Evolutionary conservation across 495 filamentous ascomycete species (phyloP), one percentile per base, ranked within the genome.

Genomic region (Rostrohypoxylon terebratum): DNA sequence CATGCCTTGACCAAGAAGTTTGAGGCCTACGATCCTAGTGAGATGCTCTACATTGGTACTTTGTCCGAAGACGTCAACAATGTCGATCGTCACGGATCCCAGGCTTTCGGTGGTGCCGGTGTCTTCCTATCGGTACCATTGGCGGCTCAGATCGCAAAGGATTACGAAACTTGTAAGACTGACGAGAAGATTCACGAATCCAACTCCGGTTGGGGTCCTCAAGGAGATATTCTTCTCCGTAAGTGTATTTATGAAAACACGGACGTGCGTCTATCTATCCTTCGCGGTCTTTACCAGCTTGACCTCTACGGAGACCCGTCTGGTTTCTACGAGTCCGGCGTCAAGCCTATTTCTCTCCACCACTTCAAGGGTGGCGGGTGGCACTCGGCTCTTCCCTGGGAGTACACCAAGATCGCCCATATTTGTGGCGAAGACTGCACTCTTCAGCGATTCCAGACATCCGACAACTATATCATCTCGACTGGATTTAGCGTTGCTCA

Each of bases 101-200:
- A 91, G 69, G 90, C 89, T 36, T 93, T 91, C 74, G 90, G 91
- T 69, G 91, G 91, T 66, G 91, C 88, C 10, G 91, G 91, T 63
- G 87, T 93, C 4, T 92, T 93, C 66, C 82, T 93, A 33, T 90
- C 88, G 3, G 83, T 87, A 58, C 86, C 90, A 9, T 78, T 91
- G 53, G 86, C 90, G 9, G 83, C 86, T 40, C 75, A 88, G 23
- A 80, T 93, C 18, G 84, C 89, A 44, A 85, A 86, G 18, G 82
- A 87, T 25, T 91, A 87, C 72, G 83, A 79, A 8, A 87, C 75
- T 73, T 88, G 75, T 84, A 86, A 81, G 78, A 85, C 71, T 69
- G 78, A 84, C 1, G 70, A 85, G 47, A 87, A 87, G 75, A 78
- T 88, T 25, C 66, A 78, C 21, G 82, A 87, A 58, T 77, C 82